Evolutionary conservation across 2,329 filamentous ascomycete genomes (phyloP), one percentile per base, ranked within the genome.

Genomic region (Alternaria alternata): DNA sequence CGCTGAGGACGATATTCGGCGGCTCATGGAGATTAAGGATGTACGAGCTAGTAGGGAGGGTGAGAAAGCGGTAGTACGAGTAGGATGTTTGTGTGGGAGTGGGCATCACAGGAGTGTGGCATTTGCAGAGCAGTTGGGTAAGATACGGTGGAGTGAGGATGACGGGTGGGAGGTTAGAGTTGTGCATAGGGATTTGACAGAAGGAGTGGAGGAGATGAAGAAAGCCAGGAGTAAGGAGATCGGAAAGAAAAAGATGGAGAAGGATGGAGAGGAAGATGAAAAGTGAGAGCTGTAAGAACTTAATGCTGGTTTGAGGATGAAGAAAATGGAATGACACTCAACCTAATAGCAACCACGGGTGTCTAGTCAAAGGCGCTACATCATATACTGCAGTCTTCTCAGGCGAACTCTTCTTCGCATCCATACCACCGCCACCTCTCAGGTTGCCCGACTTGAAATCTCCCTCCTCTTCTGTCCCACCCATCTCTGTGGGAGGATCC

Each of bases 71-170:
- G 22, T 54, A 18, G 38, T 62, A 22, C 42, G 48, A 14, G 57
- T 62, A 3, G 60, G 57, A 3, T 62, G 57, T 56, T 7, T 60
- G 0, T 62, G 60, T 16, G 57, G 60, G 1, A 62, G 60, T 5
- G 57, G 57, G 14, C 57, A 62, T 51, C 57, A 62, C 42, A 49
- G 60, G 18, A 62, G 60, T 32, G 52, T 60, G 24, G 60, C 60
- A 11, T 57, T 62, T 52, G 60, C 57, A 24, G 60, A 62, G 43
- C 53, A 56, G 7, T 26, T 62, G 57, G 52, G 44, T 4, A 59
- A 62, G 7, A 48, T 62, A 20, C n/a, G 14, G 43, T 60, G 48
- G 52, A 43, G 51, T 41, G 56, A 54, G 60, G 28, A 39, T 18
- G 52, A 18, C 9, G 43, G 39, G 0, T 62, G 60, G 57, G 57